Conservation (phyloP, 768 basidiomycete genomes). For the Suillus weaverae region DNA sequence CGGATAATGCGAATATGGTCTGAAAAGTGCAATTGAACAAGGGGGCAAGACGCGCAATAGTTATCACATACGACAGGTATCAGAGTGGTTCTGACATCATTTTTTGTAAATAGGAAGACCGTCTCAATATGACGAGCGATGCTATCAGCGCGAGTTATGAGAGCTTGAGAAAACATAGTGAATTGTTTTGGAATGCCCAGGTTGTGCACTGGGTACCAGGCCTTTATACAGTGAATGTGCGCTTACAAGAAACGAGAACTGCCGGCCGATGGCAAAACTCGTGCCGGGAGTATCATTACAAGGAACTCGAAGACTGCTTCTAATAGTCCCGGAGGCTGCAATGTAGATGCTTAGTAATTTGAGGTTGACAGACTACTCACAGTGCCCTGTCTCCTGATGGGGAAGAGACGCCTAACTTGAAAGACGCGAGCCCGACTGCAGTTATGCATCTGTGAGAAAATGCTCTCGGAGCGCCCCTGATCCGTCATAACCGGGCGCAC, state of each 20-base stretch:
- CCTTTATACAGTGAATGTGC: not conserved
- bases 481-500: not conserved
- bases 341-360: not conserved
- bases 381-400: too few relatives aligned
- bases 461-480: not conserved
- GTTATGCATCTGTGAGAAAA: not conserved
- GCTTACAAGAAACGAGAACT: not conserved
- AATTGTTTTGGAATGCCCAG: not conserved
- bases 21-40: conserved; percentile 10
- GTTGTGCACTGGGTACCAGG: not conserved
- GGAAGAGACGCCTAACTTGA: too few relatives aligned
- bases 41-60: not conserved
- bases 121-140: conserved; percentile 18
- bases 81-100: conserved; percentile 19
- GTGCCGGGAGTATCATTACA: not conserved
- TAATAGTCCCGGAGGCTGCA: not conserved
- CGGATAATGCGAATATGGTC: conserved; percentile 32
- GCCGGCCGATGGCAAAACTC: not conserved
- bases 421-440: too few relatives aligned
- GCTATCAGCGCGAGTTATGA: not conserved
- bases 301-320: not conserved
- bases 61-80: conserved; percentile 20
- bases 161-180: not conserved
- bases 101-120: conserved; percentile 25
- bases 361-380: not conserved